These are phyloP conservation scores for Colletotrichum cuscutae DNA, from an alignment of 2,329 filamentous ascomycete species.

Conservation along the genomic window DNA sequence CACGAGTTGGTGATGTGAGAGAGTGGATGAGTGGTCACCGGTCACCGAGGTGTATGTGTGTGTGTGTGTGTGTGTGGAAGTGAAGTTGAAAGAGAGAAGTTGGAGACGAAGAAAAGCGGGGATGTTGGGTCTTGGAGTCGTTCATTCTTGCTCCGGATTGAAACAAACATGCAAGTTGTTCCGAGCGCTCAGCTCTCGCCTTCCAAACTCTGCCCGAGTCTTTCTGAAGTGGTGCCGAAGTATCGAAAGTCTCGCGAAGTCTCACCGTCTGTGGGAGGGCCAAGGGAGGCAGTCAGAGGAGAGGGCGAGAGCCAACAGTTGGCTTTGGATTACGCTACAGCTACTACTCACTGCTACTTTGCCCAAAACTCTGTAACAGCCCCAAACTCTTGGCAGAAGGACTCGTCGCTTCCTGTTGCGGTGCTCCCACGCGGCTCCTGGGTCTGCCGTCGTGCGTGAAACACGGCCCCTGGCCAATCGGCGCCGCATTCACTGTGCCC, in stretches of 20 bases:
- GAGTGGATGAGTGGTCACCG: not conserved
- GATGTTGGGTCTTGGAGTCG: conserved; percentile 8
- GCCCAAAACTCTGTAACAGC: conserved; percentile 28
- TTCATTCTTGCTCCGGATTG: conserved; percentile 23
- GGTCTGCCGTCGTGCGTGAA: conserved; percentile 24
- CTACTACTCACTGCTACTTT: conserved; percentile 12
- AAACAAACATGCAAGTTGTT: conserved; percentile 29
- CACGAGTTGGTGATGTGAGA: not conserved
- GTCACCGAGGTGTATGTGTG: too few species aligned
- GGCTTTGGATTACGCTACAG: conserved; percentile 15
- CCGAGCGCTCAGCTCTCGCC: conserved; percentile 13
- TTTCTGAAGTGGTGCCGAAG: not conserved
- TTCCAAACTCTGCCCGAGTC: not conserved
- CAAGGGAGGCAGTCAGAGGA: not conserved
- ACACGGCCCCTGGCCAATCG: conserved; percentile 19
- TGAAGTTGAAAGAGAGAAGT: conserved; percentile 7
- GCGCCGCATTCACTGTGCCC: not conserved
- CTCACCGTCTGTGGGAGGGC: not conserved
- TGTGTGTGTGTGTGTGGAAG: not conserved
- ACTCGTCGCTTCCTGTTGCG: conserved; percentile 13
- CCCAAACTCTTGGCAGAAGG: conserved; percentile 32
- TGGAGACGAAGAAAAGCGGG: conserved; percentile 14
- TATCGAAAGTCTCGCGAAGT: not conserved
- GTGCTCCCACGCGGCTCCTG: conserved; percentile 16
- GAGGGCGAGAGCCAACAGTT: not conserved